Conservation (phyloP, 768 basidiomycete genomes). For the Mycena pura region DNA sequence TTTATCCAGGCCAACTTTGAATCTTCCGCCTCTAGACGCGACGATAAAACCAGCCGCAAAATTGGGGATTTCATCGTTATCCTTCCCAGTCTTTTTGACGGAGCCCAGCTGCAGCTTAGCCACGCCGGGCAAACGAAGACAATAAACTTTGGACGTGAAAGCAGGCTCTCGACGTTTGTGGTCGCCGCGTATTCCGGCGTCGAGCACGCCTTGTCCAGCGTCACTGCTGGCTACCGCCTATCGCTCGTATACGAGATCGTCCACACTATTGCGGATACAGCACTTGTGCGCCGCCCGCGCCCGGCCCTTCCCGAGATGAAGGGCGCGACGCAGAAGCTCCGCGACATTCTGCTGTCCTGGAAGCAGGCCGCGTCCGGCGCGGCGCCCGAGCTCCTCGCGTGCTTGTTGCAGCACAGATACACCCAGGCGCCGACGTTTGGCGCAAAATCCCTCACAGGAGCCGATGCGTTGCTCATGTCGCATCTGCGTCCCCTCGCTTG, state of each 20-base stretch:
- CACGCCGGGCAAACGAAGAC: constrained; percentile 15
- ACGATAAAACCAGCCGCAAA: constrained; percentile 15
- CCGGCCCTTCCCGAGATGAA: constrained; percentile 13
- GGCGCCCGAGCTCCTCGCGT: constrained; percentile 1
- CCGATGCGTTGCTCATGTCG: constrained; percentile 12
- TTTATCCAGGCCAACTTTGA: background rate
- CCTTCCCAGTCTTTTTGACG: constrained; percentile 22
- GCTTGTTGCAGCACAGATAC: background rate
- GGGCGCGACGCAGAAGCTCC: background rate
- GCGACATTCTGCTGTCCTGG: constrained; percentile 12
- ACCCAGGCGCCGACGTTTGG: background rate
- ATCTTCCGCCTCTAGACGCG: background rate
- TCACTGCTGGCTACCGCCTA: constrained; percentile 19
- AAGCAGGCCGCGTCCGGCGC: background rate
- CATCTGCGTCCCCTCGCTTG: constrained; percentile 13
- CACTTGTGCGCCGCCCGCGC: background rate
- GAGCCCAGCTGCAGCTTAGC: constrained; percentile 20
- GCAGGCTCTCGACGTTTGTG: constrained; percentile 15
- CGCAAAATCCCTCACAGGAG: constrained; percentile 1
- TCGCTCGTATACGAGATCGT: constrained; percentile 24
- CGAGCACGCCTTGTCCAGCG: constrained; percentile 9
- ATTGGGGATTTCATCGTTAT: constrained; percentile 21
- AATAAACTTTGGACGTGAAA: constrained; percentile 15
- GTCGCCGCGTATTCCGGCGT: constrained; percentile 26
- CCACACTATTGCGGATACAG: constrained; percentile 12